Conservation (phyloP, 768 basidiomycete species). For the Amanita exitialis region DNA sequence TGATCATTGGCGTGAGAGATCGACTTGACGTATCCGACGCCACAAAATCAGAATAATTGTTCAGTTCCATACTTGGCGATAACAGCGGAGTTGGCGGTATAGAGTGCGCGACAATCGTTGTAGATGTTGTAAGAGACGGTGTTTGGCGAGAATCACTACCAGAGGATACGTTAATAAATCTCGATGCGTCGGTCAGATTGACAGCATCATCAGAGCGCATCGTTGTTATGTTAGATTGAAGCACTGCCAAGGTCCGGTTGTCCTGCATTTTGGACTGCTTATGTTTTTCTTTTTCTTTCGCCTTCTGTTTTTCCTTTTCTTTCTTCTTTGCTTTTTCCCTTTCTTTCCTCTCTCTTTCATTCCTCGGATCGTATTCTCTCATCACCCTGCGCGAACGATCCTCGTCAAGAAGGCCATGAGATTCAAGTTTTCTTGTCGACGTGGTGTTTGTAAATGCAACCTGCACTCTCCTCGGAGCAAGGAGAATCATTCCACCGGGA, state of each 20-base stretch:
- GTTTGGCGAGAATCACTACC: neutral
- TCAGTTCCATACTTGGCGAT: neutral
- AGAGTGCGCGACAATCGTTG: neutral
- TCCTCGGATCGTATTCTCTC: slow-evolving; percentile 13
- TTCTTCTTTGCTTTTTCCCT: slow-evolving; percentile 18
- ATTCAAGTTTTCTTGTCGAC: slow-evolving; percentile 56
- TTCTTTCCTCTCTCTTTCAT: slow-evolving; percentile 16
- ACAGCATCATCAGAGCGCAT: neutral
- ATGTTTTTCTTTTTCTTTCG: slow-evolving; percentile 11
- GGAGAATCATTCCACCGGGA: slow-evolving; percentile 42
- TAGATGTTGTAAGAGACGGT: neutral
- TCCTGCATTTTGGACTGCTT: slow-evolving; percentile 13
- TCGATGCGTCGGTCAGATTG: neutral
- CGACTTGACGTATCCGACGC: slow-evolving; percentile 10
- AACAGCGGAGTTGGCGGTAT: slow-evolving; percentile 1
- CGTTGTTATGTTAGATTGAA: neutral
- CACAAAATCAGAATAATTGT: neutral
- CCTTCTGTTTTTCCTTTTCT: slow-evolving; percentile 20
- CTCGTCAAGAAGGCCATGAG: slow-evolving; percentile 57
- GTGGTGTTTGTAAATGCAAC: slow-evolving; percentile 69
- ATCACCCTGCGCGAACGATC: slow-evolving; percentile 16
- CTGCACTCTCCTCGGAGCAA: slow-evolving; percentile 71
- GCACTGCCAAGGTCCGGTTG: neutral
- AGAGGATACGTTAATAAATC: neutral
- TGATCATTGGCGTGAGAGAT: slow-evolving; percentile 10